Conservation (phyloP, 257 asterid genomes). For the Solanum chilense region DNA sequence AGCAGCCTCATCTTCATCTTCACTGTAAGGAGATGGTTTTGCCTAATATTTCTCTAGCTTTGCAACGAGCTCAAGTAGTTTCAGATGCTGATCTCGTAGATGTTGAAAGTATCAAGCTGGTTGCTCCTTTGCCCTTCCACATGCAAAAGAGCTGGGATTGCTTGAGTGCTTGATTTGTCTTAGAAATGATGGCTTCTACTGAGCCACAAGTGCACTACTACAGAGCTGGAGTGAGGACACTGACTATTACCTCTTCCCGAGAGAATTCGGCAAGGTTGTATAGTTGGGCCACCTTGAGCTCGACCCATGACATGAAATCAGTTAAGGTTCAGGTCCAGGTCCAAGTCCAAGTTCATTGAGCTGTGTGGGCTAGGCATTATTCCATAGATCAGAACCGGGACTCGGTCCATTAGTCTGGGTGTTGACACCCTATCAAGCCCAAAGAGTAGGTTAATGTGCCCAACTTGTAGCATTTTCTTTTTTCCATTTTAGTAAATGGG, state of each 20-base stretch:
- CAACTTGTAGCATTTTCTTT: too few relatives aligned
- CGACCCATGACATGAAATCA: neutral
- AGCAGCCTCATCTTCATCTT: constrained; percentile 67
- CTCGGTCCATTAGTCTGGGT: neutral
- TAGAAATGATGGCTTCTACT: neutral
- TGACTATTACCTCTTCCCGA: neutral
- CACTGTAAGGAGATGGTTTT: constrained; percentile 77
- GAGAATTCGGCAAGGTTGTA: neutral
- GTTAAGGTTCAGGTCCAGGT: neutral
- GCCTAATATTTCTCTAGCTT: constrained; percentile 50
- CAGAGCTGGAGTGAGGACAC: neutral
- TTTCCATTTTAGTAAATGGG: neutral
- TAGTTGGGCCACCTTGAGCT: neutral
- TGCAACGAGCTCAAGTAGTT: constrained; percentile 18
- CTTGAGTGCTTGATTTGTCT: constrained; percentile 9
- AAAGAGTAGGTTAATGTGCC: neutral
- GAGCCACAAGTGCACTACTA: neutral
- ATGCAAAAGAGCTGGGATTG: constrained; percentile 80
- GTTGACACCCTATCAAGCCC: neutral
- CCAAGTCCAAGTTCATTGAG: neutral
- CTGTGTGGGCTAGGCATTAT: neutral
- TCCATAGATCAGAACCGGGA: neutral
- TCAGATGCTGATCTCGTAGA: constrained; percentile 19
- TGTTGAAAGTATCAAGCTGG: constrained; percentile 29
- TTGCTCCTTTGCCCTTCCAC: constrained; percentile 71